Conservation (phyloP, 495 filamentous ascomycete genomes). For the Astrothelium subdiscretum region DNA sequence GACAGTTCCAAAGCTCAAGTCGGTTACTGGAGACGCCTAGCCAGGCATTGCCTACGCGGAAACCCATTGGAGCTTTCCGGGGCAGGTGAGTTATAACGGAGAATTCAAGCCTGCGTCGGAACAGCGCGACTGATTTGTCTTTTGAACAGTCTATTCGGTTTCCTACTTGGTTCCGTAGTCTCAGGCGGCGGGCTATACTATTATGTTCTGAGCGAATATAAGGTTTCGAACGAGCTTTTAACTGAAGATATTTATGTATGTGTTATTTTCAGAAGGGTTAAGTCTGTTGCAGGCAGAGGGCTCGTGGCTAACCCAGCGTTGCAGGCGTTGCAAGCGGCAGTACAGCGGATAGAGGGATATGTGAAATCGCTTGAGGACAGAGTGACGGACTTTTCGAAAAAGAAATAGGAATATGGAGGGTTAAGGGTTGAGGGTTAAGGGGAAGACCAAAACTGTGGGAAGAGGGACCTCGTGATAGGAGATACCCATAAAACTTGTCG, state of each 20-base stretch:
- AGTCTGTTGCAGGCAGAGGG: neutral
- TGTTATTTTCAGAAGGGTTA: slow-evolving; percentile 17
- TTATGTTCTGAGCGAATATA: slow-evolving; percentile 87
- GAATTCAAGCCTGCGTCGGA: no score
- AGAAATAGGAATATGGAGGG: slow-evolving; percentile 32
- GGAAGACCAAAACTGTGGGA: neutral
- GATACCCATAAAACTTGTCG: neutral
- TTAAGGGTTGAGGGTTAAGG: no score
- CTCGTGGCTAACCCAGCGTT: neutral
- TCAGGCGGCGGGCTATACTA: slow-evolving; percentile 76
- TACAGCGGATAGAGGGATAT: slow-evolving; percentile 74
- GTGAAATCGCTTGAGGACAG: slow-evolving; percentile 72
- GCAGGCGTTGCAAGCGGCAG: slow-evolving; percentile 78
- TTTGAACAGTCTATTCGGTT: slow-evolving; percentile 67
- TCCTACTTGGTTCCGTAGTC: slow-evolving; percentile 73
- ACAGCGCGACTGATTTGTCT: neutral
- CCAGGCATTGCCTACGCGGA: neutral
- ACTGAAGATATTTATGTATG: slow-evolving; percentile 93
- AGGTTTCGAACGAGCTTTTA: slow-evolving; percentile 83
- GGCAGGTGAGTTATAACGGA: neutral
- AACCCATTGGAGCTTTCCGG: slow-evolving; percentile 2
- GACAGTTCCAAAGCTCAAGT: neutral
- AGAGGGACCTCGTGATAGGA: neutral
- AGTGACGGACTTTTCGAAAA: slow-evolving; percentile 56
- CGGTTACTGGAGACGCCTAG: neutral